Percentiles rank a stretch among this genome's conserved stretches.
phyloP scores from a whole-genome alignment of 805 yeast genomes.

The Saccharomycopsis javanensis region DNA sequence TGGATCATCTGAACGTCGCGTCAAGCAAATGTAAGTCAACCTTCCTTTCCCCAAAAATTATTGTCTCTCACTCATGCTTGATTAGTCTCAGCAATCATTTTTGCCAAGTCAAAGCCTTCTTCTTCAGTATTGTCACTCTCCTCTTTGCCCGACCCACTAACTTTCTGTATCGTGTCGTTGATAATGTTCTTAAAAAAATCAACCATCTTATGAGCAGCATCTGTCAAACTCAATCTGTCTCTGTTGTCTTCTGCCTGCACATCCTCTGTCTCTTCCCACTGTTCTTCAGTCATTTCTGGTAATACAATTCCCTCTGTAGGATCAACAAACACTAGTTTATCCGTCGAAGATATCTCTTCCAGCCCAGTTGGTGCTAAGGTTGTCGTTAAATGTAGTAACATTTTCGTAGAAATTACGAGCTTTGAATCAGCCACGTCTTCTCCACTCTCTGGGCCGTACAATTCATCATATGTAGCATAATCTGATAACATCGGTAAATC shows the following conservation, averaged over 20 bases:
- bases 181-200: neutral
- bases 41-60: neutral
- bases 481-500: conserved; percentile 23
- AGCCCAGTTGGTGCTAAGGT: neutral
- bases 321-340: neutral
- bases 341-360: neutral
- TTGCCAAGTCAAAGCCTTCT: neutral
- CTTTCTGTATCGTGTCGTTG: neutral
- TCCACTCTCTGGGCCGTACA: conserved; percentile 1
- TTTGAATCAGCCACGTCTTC: neutral
- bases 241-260: neutral
- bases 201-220: neutral
- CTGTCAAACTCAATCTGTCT: neutral
- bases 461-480: conserved; percentile 28
- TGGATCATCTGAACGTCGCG: no score
- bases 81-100: neutral
- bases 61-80: neutral
- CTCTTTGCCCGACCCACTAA: neutral
- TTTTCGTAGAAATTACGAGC: neutral
- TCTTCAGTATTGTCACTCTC: neutral
- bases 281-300: neutral
- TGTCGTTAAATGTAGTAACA: neutral
- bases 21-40: no score
- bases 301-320: neutral
- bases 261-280: neutral